These are phyloP conservation scores for Skeletonema costatum DNA, from an alignment of 108 stramenopile genomes.

Conservation along the genomic window DNA sequence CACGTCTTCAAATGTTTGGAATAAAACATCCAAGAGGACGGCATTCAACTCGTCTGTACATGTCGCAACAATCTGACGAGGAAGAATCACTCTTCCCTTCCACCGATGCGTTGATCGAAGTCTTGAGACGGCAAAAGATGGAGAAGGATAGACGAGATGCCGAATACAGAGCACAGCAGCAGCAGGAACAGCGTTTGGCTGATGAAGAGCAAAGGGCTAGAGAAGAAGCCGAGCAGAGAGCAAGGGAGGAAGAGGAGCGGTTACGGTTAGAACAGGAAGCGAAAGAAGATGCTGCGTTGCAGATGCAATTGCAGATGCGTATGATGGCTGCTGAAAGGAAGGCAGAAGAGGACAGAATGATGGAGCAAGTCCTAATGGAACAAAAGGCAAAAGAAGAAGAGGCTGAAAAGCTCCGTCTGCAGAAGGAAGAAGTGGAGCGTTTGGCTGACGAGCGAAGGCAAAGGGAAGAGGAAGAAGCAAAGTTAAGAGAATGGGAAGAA, in stretches of 20 bases:
- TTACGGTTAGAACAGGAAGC: background rate
- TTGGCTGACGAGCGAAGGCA: background rate
- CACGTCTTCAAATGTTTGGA: background rate
- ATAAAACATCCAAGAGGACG: background rate
- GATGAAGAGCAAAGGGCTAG: background rate
- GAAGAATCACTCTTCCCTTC: background rate
- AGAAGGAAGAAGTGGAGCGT: background rate
- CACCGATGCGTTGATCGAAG: background rate
- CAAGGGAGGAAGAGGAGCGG: background rate
- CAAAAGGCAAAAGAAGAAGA: background rate
- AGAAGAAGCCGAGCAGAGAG: slow-evolving; percentile 1
- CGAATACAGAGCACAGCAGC: background rate
- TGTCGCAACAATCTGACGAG: background rate
- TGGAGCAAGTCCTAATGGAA: background rate
- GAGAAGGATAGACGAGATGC: background rate
- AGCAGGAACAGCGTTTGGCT: background rate
- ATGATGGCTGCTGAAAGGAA: background rate
- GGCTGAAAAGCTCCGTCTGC: background rate
- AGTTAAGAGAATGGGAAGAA: background rate
- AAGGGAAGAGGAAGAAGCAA: background rate
- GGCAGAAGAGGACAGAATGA: background rate
- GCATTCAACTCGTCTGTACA: background rate
- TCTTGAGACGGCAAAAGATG: background rate
- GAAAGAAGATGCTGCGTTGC: background rate
- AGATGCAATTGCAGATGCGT: background rate